Evolutionary conservation across 768 basidiomycete genomes (phyloP), one percentile per base, ranked within the genome.

Genomic region (Leccinum longicurvipes): DNA sequence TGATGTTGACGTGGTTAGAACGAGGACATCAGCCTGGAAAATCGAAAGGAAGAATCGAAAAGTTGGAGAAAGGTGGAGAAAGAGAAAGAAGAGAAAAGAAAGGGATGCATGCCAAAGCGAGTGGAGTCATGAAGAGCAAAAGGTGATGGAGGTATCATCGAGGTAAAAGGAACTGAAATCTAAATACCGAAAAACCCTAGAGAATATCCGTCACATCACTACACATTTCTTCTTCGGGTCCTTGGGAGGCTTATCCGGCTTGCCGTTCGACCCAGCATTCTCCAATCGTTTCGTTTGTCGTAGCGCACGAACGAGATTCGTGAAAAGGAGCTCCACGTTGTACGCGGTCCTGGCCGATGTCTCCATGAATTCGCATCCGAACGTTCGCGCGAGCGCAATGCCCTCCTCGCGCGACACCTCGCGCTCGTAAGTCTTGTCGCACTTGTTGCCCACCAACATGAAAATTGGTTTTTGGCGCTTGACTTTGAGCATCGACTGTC

Each of bases 361-460:
- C 72, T 98, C 96, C 71, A 93, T 86, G 72, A 98, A 96, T 56
- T 91, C 90, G 76, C 93, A 97, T 50, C 91, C 91, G 60, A 95
- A 87, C 51, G 83, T 78, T 61, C 84, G 81, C 29, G 97, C 96
- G 51, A 96, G 76, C 9, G 83, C 82, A 17, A 81, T 79, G 12
- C 93, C 97, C 63, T 98, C 94, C 65, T 96, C 93, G 61, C 83
- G 85, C 46, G 91, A 89, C 10, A 98, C 94, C 68, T 96, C 93
- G 31, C 94, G 84, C 63, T 91, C 89, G 61, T 86, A 86, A n/a
- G 83, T 81, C 79, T 91, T 91, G 80, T 98, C 94, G 68, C 84
- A 86, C 74, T 98, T 97, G 79, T 98, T 98, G 63, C 95, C 95
- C 57, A 98, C 92, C 56, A 98, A 84, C 83, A 96, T 90, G 73